Evolutionary conservation across 768 basidiomycete genomes (phyloP).

Genomic region (Leccinum truebloodii): DNA sequence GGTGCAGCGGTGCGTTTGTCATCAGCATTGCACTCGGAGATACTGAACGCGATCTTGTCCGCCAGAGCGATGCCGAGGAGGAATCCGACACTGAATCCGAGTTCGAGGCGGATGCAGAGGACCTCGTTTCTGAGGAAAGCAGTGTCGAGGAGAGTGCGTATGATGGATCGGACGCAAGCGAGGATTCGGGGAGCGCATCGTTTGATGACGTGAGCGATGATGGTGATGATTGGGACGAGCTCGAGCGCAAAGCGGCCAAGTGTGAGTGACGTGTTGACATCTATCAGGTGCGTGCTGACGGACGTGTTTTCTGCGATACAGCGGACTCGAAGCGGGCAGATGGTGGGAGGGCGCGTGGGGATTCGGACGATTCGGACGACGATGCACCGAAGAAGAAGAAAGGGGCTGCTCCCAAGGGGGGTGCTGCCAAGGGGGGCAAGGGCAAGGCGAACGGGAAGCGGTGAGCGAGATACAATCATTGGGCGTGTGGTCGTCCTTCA

Average conservation of each 20-base stretch:
- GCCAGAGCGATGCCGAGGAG: conserved; percentile 58
- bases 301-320: conserved; percentile 17
- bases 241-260: conserved; percentile 90
- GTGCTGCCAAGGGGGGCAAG: conserved; percentile 27
- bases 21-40: background rate
- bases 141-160: conserved; percentile 57
- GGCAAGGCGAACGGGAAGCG: conserved; percentile 45
- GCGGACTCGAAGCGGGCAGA: conserved; percentile 52
- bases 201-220: conserved; percentile 66
- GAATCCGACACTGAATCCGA: conserved; percentile 69
- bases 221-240: conserved; percentile 95
- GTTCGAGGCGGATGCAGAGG: conserved; percentile 54
- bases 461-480: conserved; percentile 21
- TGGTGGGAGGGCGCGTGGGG: conserved; percentile 40
- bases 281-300: background rate
- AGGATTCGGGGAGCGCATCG: conserved; percentile 64
- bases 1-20: conserved; percentile 60
- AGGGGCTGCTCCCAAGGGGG: conserved; percentile 20
- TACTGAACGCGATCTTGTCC: conserved; percentile 43
- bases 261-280: conserved; percentile 42
- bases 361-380: conserved; percentile 55
- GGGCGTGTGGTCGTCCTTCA: background rate
- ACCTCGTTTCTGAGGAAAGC: conserved; percentile 41
- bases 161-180: conserved; percentile 53
- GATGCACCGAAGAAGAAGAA: conserved; percentile 51